A percentile compares a stretch with the other conserved stretches of the same genome.
These are phyloP conservation scores for Skeletonema potamos DNA, from an alignment of 108 stramenopile species.

Conservation along the genomic window DNA sequence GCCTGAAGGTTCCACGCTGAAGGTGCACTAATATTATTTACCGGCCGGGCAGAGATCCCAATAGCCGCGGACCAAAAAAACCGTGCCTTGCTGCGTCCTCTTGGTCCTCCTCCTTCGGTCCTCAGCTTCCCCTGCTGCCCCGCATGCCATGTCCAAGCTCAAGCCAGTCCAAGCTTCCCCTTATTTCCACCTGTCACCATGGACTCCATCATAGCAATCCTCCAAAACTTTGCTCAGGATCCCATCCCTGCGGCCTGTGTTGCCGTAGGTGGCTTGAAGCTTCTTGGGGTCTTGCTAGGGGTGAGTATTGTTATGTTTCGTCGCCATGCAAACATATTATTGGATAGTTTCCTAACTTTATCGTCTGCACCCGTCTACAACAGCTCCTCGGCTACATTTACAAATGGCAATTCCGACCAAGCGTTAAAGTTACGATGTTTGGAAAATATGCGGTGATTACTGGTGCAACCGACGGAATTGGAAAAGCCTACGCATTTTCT, in stretches of 20 bases:
- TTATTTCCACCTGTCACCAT: neutral
- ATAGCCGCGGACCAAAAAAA: no score
- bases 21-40: no score
- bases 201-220: conserved; percentile 20
- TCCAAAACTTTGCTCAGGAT: conserved; percentile 27
- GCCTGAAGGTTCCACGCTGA: neutral
- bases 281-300: conserved; percentile 25
- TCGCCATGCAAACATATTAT: neutral
- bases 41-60: no score
- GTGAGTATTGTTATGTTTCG: conserved; percentile 13
- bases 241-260: conserved; percentile 35
- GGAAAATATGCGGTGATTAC: conserved; percentile 99
- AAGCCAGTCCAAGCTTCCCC: no score
- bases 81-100: no score
- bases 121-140: no score
- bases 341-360: neutral
- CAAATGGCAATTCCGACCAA: conserved; percentile 91
- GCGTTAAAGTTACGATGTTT: conserved; percentile 85
- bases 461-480: conserved; percentile 99
- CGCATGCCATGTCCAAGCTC: no score
- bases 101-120: no score
- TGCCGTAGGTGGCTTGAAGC: conserved; percentile 25
- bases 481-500: conserved; percentile 94
- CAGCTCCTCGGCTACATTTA: conserved; percentile 56
- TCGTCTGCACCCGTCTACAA: neutral